Percentiles rank a stretch among this genome's conserved stretches.
These are phyloP conservation scores for Gossypium ekmanianum DNA, from an alignment of 345 rosid genomes.

Conservation along the genomic window DNA sequence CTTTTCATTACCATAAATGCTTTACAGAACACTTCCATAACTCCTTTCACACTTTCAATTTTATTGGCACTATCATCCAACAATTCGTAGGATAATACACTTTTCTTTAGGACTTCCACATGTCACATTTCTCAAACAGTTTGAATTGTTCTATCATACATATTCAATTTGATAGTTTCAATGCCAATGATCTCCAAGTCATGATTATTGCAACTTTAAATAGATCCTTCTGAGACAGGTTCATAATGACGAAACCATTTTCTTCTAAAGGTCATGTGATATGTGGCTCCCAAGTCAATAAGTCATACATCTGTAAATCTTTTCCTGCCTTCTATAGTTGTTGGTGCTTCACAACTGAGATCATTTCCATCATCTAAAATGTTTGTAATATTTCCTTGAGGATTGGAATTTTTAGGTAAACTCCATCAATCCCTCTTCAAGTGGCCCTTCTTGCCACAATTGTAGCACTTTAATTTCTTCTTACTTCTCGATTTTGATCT, in stretches of 20 bases:
- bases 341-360: not conserved
- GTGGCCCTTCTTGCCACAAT: too few relatives aligned
- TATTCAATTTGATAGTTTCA: not conserved
- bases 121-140: not conserved
- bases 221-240: too few relatives aligned
- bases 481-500: not conserved
- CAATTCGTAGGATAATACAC: too few relatives aligned
- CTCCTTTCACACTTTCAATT: too few relatives aligned
- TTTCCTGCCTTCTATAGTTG: too few relatives aligned
- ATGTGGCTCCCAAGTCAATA: not conserved
- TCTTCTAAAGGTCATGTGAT: not conserved
- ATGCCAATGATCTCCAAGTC: not conserved
- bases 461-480: not conserved
- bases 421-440: too few relatives aligned
- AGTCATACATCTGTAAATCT: too few relatives aligned
- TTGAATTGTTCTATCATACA: not conserved
- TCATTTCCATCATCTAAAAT: not conserved
- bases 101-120: not conserved
- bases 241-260: not conserved
- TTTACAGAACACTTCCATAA: too few relatives aligned
- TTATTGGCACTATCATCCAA: too few relatives aligned
- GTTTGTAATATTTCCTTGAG: not conserved
- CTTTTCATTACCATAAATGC: not conserved
- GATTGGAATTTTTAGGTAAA: not conserved
- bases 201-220: not conserved